Percentiles rank a stretch among this genome's conserved stretches.
These are phyloP conservation scores for Penicillium cataractarum DNA, from an alignment of 495 filamentous ascomycete species.

Conservation along the genomic window DNA sequence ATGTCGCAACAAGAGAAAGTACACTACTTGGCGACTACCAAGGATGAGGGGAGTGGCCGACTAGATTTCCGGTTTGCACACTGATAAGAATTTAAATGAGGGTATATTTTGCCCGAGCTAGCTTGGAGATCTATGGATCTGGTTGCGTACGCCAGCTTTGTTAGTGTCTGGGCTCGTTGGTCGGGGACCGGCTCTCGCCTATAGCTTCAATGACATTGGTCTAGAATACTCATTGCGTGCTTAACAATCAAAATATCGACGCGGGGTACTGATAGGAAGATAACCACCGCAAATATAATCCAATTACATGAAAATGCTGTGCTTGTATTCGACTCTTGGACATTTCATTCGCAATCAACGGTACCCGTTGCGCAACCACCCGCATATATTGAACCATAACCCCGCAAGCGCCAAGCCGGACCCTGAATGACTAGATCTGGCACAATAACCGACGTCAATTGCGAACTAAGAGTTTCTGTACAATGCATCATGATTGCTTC, in stretches of 20 bases:
- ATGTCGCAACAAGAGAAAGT: slow-evolving; percentile 32
- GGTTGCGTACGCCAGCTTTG: background rate
- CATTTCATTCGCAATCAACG: slow-evolving; percentile 7
- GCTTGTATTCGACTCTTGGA: background rate
- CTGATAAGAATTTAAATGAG: background rate
- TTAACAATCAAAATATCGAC: background rate
- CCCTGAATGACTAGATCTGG: slow-evolving; percentile 15
- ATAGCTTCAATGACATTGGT: background rate
- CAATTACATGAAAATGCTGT: too few relatives aligned
- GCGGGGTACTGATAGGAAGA: background rate
- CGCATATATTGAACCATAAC: slow-evolving; percentile 4
- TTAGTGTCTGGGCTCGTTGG: background rate
- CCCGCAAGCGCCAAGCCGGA: background rate
- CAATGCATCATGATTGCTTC: background rate
- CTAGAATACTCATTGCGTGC: background rate
- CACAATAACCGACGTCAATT: slow-evolving; percentile 12
- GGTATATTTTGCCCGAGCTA: background rate
- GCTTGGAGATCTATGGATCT: background rate
- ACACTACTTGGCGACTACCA: slow-evolving; percentile 40
- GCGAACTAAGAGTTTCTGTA: slow-evolving; percentile 1
- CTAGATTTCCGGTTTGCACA: slow-evolving; percentile 43
- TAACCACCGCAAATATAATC: background rate
- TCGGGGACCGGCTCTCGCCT: background rate
- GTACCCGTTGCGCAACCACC: slow-evolving; percentile 14
- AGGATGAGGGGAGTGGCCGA: slow-evolving; percentile 42